Evolutionary conservation across 1,284 basidiomycete species (phyloP).

Genomic region (Leccinum insigne): DNA sequence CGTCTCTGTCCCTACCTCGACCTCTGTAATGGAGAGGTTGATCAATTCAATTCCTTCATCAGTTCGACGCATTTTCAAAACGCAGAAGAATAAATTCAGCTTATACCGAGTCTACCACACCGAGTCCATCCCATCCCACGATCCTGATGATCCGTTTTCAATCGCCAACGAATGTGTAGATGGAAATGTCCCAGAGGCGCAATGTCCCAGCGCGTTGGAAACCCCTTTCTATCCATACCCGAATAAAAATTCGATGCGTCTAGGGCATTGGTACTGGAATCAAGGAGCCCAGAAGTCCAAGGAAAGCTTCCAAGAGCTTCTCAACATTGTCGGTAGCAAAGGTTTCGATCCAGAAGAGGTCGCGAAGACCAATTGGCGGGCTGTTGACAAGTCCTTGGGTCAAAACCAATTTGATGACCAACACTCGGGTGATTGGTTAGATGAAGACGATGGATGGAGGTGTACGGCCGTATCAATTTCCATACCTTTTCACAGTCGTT

Average conservation of each 20-base stretch:
- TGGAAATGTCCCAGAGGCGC: not conserved
- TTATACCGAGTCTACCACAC: not conserved
- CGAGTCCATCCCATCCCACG: not conserved
- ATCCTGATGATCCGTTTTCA: not conserved
- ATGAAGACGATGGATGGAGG: not conserved
- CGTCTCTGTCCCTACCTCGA: not conserved
- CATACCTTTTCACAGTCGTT: not conserved
- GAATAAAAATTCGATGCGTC: not conserved
- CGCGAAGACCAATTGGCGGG: not conserved
- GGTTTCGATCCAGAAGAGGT: not conserved
- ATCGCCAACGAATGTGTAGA: not conserved
- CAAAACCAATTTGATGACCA: not conserved
- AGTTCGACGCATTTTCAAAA: not conserved
- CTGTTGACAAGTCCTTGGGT: not conserved
- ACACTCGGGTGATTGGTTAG: not conserved
- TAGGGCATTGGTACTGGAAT: no score
- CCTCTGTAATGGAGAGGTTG: not conserved
- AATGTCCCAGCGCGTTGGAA: not conserved
- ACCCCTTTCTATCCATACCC: not conserved
- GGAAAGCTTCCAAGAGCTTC: not conserved
- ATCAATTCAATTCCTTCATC: not conserved
- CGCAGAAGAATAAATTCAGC: not conserved
- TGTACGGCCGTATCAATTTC: not conserved
- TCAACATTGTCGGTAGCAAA: not conserved
- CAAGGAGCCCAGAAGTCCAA: no score